Percentiles rank a stretch among this genome's conserved stretches.
Evolutionary conservation across 169 alveolate genomes (phyloP).

Genomic region (Ichthyophthirius multifiliis): DNA sequence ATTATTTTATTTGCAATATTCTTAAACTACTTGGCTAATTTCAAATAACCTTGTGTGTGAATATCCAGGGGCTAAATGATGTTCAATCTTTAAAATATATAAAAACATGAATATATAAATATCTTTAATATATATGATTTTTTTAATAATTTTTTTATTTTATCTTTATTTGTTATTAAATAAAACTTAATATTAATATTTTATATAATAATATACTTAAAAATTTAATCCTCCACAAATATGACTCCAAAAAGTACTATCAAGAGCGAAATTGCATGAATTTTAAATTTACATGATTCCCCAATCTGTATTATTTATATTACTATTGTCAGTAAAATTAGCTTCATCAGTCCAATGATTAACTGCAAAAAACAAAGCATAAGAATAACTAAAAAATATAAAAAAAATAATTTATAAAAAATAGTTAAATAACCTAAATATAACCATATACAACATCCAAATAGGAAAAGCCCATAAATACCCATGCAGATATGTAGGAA

Average conservation of each 20-base stretch:
- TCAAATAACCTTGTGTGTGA: constrained; percentile 44
- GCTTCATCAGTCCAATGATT: constrained; percentile 69
- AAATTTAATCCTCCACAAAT: constrained; percentile 65
- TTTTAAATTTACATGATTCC: constrained; percentile 60
- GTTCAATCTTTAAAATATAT: constrained; percentile 38
- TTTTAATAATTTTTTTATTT: too few species aligned
- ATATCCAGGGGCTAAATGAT: constrained; percentile 50
- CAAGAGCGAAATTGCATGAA: constrained; percentile 56
- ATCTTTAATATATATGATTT: too few species aligned
- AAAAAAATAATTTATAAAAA: neutral
- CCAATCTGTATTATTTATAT: constrained; percentile 58
- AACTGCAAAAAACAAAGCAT: constrained; percentile 60
- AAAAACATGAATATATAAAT: too few species aligned
- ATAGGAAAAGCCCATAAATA: constrained; percentile 41
- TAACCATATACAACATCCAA: constrained; percentile 38
- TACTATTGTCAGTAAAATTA: constrained; percentile 53
- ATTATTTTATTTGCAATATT: constrained; percentile 23
- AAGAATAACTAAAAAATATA: constrained; percentile 35
- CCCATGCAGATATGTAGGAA: constrained; percentile 41
- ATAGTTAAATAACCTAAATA: neutral
- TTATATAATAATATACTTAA: constrained; percentile 7
- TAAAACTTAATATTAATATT: neutral
- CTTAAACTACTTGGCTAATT: constrained; percentile 26
- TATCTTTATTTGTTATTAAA: too few species aligned
- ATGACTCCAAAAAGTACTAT: constrained; percentile 50